A percentile compares a stretch with the other conserved stretches of the same genome.
Conservation (phyloP, 805 yeast genomes). For the Hanseniaspora vineae region DNA sequence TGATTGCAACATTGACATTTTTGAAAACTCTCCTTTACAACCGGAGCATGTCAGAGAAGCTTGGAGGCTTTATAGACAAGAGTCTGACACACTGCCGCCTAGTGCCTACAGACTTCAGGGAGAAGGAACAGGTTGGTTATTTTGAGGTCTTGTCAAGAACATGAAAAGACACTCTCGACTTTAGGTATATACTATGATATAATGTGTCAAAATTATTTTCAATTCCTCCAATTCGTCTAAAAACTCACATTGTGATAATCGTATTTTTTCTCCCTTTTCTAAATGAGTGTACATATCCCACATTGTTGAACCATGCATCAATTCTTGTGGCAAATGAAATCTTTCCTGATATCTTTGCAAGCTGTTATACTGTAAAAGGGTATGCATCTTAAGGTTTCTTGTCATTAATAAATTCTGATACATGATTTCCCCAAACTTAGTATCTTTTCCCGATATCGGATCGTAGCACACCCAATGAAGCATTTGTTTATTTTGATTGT, state of each 20-base stretch:
- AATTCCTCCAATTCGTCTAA: constrained; percentile 51
- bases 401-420: constrained; percentile 34
- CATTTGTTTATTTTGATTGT: constrained; percentile 10
- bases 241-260: constrained; percentile 36
- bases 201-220: constrained; percentile 37
- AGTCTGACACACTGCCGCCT: constrained; percentile 48
- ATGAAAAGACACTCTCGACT: no score
- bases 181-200: constrained; percentile 28
- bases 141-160: constrained; percentile 16
- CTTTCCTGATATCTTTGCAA: constrained; percentile 18
- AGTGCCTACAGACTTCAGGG: constrained; percentile 64
- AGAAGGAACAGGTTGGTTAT: constrained; percentile 57
- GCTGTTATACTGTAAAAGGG: constrained; percentile 28
- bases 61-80: constrained; percentile 62
- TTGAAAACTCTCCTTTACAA: constrained; percentile 44
- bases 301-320: constrained; percentile 17
- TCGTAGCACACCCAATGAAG: constrained; percentile 34
- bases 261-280: constrained; percentile 22
- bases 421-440: constrained; percentile 42
- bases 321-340: constrained; percentile 5
- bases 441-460: constrained; percentile 42
- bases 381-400: constrained; percentile 33
- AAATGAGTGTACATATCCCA: constrained; percentile 27
- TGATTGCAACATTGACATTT: constrained; percentile 23
- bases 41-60: constrained; percentile 87